Percentiles rank a stretch among this genome's conserved stretches.
Evolutionary conservation across 169 alveolate species (phyloP).

Genomic region (Toxoplasma gondii): DNA sequence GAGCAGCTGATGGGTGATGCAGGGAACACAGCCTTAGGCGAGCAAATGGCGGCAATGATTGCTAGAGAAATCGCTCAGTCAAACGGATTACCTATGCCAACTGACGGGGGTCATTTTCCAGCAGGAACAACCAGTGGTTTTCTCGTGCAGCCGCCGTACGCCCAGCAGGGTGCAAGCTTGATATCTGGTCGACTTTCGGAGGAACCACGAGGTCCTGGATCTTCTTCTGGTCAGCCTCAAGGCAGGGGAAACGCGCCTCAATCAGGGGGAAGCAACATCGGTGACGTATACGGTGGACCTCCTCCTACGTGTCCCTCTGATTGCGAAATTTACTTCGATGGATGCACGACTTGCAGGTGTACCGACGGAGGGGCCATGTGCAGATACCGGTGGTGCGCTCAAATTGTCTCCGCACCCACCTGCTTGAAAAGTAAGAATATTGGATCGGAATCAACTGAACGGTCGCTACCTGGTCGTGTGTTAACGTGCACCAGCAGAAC

Average conservation of each 20-base stretch:
- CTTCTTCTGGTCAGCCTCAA: not conserved
- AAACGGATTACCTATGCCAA: too few relatives aligned
- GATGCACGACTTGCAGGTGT: slow-evolving; percentile 20
- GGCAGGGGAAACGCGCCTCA: not conserved
- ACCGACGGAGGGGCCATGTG: not conserved
- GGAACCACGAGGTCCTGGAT: not conserved
- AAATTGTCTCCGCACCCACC: not conserved
- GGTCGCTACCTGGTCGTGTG: not conserved
- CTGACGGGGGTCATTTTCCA: too few relatives aligned
- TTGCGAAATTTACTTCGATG: slow-evolving; percentile 30
- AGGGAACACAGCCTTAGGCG: not conserved
- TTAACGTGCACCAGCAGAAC: not conserved
- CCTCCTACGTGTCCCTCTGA: not conserved
- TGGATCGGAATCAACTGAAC: not conserved
- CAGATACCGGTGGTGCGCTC: not conserved
- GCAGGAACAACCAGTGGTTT: not conserved
- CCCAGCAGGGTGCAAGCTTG: not conserved
- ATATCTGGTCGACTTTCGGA: not conserved
- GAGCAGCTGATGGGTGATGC: not conserved
- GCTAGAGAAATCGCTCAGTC: not conserved
- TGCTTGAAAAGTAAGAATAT: slow-evolving; percentile 9
- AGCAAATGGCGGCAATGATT: not conserved
- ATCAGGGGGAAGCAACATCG: not conserved
- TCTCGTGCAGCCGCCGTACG: not conserved
- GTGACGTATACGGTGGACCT: slow-evolving; percentile 7